These are phyloP conservation scores for Parachaetomium inaequale DNA, from an alignment of 495 filamentous ascomycete species.

Conservation along the genomic window DNA sequence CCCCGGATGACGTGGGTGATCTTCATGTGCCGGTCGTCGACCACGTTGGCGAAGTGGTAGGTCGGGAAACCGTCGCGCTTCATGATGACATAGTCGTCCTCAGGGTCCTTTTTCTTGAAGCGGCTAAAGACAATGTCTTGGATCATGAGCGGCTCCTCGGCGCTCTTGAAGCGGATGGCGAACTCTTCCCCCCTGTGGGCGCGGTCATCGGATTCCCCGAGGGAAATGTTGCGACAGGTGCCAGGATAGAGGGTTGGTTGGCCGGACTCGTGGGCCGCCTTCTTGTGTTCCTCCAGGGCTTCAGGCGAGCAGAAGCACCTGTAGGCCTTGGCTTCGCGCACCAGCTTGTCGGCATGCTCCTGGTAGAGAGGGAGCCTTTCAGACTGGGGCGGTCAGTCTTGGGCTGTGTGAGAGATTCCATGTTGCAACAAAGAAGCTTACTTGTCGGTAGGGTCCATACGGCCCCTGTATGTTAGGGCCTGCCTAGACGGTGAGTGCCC, in stretches of 20 bases:
- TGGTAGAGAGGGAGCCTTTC: constrained; percentile 73
- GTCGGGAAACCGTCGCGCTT: constrained; percentile 91
- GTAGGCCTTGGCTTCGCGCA: constrained; percentile 72
- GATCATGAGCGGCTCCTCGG: constrained; percentile 55
- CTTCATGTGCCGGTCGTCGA: constrained; percentile 90
- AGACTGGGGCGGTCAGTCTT: constrained; percentile 51
- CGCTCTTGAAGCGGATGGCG: constrained; percentile 70
- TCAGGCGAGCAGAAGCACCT: constrained; percentile 86
- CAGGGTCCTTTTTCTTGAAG: constrained; percentile 43
- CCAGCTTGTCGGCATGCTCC: constrained; percentile 64
- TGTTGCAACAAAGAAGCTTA: constrained; percentile 32
- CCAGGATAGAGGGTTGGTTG: constrained; percentile 71
- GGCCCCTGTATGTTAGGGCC: constrained; percentile 76
- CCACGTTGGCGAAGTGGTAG: constrained; percentile 95
- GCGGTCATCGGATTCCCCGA: constrained; percentile 63
- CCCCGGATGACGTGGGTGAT: constrained; percentile 95
- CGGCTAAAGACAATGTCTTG: constrained; percentile 74
- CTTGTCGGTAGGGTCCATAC: constrained; percentile 83
- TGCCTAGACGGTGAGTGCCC: constrained; percentile 34
- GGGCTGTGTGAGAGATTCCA: neutral
- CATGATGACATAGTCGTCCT: constrained; percentile 66
- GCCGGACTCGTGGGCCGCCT: constrained; percentile 55
- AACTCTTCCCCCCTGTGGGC: constrained; percentile 66
- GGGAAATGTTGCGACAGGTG: constrained; percentile 63
- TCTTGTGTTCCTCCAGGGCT: constrained; percentile 61